A percentile compares a stretch with the other conserved stretches of the same genome.
Evolutionary conservation across 331 rosid genomes (phyloP).

Genomic region (Dryas integrifolia): DNA sequence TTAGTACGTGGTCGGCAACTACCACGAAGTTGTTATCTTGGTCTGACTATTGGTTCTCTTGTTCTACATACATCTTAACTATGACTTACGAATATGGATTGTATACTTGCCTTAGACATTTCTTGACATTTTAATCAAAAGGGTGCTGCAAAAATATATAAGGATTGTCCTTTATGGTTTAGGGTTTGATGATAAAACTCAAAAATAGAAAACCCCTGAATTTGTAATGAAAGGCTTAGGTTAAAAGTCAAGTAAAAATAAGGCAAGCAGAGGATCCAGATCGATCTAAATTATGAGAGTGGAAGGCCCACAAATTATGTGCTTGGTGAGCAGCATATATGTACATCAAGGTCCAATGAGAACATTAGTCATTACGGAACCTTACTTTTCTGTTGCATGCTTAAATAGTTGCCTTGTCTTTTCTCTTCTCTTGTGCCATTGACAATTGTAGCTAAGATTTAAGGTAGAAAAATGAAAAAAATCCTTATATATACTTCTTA

Average conservation of each 20-base stretch:
- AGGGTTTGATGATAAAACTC: no score
- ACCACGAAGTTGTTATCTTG: not conserved
- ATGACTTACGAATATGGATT: not conserved
- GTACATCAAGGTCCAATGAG: not conserved
- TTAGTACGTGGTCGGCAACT: not conserved
- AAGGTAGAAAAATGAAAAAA: not conserved
- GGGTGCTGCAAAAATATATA: no score
- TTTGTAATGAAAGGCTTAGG: no score
- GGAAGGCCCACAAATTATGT: not conserved
- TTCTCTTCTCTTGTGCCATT: not conserved
- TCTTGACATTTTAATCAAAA: not conserved
- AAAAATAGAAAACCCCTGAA: no score
- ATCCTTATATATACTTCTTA: not conserved
- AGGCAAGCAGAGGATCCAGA: not conserved
- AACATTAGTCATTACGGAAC: not conserved
- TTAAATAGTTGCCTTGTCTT: not conserved
- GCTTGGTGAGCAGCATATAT: not conserved
- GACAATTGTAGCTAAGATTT: not conserved
- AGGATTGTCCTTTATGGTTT: no score
- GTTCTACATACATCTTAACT: not conserved
- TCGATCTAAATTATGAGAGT: not conserved
- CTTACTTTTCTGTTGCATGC: not conserved
- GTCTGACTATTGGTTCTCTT: not conserved
- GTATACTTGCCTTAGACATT: conserved; percentile 5
- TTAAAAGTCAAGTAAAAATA: not conserved